phyloP scores from a whole-genome alignment of 176 grass and related monocot species.

The Echinochloa phyllopogon region DNA sequence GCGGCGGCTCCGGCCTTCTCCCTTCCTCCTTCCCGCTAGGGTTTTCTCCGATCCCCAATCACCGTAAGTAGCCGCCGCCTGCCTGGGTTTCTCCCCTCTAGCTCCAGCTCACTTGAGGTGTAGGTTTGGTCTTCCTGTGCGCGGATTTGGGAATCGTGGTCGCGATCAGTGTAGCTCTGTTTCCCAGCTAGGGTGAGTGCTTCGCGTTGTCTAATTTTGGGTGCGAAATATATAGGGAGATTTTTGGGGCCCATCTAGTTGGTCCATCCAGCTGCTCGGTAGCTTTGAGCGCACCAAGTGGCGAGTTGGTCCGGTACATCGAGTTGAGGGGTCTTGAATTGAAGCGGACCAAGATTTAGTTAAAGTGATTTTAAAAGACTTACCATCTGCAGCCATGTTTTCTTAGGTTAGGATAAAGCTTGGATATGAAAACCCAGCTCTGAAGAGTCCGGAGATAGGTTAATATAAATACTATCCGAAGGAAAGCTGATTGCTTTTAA shows the following conservation, averaged over 20 bases:
- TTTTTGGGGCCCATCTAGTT: neutral
- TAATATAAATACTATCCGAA: neutral
- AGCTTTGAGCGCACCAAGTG: neutral
- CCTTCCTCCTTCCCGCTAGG: constrained; percentile 37
- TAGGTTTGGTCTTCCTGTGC: neutral
- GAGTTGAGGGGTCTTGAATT: constrained; percentile 6
- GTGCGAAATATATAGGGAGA: neutral
- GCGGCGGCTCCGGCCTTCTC: constrained; percentile 36
- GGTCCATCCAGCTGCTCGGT: neutral
- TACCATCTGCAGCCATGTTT: neutral
- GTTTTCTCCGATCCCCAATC: constrained; percentile 58
- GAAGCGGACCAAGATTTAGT: neutral
- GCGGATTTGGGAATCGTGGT: constrained; percentile 13
- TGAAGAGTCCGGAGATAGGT: neutral
- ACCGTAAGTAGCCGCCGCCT: constrained; percentile 42
- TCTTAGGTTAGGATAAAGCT: neutral
- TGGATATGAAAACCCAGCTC: neutral
- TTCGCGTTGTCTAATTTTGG: constrained; percentile 19
- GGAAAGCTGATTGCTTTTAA: too few species aligned
- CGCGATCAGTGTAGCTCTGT: constrained; percentile 23
- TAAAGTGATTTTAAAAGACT: neutral
- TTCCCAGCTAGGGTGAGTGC: constrained; percentile 45
- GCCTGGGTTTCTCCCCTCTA: neutral
- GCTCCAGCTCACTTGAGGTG: neutral
- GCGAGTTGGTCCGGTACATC: constrained; percentile 14